Percentiles rank a stretch among this genome's conserved stretches.
Conservation (phyloP, 441 rosid genomes). For the Geranium incanum region DNA sequence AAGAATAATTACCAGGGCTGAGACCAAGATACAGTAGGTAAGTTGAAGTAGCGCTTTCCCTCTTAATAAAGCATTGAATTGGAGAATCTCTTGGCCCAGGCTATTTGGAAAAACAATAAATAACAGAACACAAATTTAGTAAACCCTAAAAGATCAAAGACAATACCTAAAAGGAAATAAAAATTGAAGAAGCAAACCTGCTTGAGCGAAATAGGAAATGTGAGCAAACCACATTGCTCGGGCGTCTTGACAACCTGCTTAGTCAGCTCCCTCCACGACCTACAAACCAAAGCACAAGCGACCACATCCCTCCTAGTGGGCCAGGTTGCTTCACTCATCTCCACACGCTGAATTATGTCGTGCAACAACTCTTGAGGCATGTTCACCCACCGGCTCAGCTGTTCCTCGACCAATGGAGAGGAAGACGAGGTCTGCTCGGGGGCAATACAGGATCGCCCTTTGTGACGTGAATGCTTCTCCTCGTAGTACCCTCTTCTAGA, state of each 20-base stretch:
- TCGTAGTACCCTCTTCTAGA: constrained; percentile 25
- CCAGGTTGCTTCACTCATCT: constrained; percentile 51
- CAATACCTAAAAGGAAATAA: neutral
- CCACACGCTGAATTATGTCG: constrained; percentile 57
- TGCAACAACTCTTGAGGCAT: constrained; percentile 75
- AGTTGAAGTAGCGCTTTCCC: constrained; percentile 63
- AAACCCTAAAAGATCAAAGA: neutral
- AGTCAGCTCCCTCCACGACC: constrained; percentile 69
- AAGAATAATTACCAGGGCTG: constrained; percentile 57
- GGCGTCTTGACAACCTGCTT: constrained; percentile 57
- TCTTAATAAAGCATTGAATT: constrained; percentile 77
- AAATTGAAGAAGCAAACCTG: constrained; percentile 37
- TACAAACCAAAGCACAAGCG: constrained; percentile 75
- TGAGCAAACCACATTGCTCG: constrained; percentile 60
- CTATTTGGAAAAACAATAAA: constrained; percentile 26
- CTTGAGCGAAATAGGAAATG: constrained; percentile 69
- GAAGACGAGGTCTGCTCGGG: constrained; percentile 35
- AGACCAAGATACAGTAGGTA: constrained; percentile 69
- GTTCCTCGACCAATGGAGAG: constrained; percentile 17
- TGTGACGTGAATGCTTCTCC: constrained; percentile 26
- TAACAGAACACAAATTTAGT: neutral
- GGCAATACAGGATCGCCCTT: constrained; percentile 57
- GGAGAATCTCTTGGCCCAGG: constrained; percentile 84
- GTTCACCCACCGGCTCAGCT: constrained; percentile 53
- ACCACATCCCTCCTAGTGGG: constrained; percentile 74